Evolutionary conservation across 768 basidiomycete genomes (phyloP), one percentile per base, ranked within the genome.

Genomic region (Cystobasidium tubakii): DNA sequence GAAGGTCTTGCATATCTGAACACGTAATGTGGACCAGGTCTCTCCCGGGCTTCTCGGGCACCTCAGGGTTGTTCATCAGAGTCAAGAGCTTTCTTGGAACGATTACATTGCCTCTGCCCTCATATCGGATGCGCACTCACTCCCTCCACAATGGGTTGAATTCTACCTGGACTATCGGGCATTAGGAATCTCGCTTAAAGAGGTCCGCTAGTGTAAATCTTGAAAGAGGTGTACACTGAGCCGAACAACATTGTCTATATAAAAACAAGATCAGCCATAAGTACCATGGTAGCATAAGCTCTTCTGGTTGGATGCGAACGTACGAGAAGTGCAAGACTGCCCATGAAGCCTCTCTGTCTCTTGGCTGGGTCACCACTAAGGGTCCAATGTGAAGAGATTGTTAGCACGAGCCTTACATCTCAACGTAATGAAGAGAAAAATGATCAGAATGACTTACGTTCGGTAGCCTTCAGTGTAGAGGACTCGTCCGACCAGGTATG

Each of bases 1-100:
- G 69, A 55, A 27, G 69, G 69, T 19, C 53, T 71, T 34, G 69
- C 69, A 10, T 71, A 71, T 60, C 36, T 71, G 10, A 55, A 71
- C 29, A 71, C 23, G 25, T 71, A 15, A 39, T 62, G 25, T 62
- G 6, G 54, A n/a, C n/a, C n/a, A n/a, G n/a, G n/a, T n/a, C n/a
- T n/a, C n/a, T n/a, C n/a, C n/a, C n/a, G n/a, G n/a, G n/a, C n/a
- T n/a, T n/a, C n/a, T n/a, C n/a, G n/a, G n/a, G n/a, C n/a, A n/a
- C 39, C 39, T 6, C 39, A 39, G 39, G 39, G 39, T 39, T 15
- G 39, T 15, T 39, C 15, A 39, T 15, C 7, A 15, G 39, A 39
- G 15, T 6, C 39, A 39, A 39, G n/a, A n/a, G n/a, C n/a, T n/a
- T n/a, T n/a, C n/a, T n/a, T n/a, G n/a, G n/a, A n/a, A n/a, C n/a